Evolutionary conservation across 306 rosid species (phyloP).

Genomic region (Quercus aquifolioides): DNA sequence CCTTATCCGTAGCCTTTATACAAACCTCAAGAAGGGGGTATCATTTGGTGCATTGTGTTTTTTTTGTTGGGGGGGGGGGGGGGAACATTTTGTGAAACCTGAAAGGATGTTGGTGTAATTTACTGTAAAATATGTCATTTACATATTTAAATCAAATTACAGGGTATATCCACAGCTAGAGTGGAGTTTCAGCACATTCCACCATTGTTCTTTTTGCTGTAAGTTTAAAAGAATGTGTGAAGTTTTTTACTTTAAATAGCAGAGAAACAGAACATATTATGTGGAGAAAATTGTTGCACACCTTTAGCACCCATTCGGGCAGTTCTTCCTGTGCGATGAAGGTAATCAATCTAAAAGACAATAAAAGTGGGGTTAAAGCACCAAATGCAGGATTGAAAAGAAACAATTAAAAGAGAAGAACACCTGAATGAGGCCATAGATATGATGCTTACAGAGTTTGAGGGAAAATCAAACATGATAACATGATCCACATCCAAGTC

Average conservation of each 20-base stretch:
- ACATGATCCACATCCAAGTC: constrained; percentile 98
- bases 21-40: no score
- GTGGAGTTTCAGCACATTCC: not conserved
- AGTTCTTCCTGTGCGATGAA: constrained; percentile 97
- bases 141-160: not conserved
- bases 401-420: not conserved
- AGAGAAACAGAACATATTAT: not conserved
- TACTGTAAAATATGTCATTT: no score
- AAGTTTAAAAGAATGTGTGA: constrained; percentile 5
- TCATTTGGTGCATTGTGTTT: no score
- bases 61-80: no score
- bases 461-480: constrained; percentile 95
- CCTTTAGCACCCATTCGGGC: constrained; percentile 99
- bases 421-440: constrained; percentile 1
- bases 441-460: constrained; percentile 63
- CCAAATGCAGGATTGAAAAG: not conserved
- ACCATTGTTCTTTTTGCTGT: not conserved
- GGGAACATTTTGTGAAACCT: no score
- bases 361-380: constrained; percentile 4
- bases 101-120: no score
- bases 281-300: constrained; percentile 18
- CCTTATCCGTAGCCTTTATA: no score
- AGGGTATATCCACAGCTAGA: not conserved
- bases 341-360: constrained; percentile 72
- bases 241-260: not conserved